Base-by-base conservation (phyloP, 345 rosid genomes). In the Brassica nigra region DNA sequence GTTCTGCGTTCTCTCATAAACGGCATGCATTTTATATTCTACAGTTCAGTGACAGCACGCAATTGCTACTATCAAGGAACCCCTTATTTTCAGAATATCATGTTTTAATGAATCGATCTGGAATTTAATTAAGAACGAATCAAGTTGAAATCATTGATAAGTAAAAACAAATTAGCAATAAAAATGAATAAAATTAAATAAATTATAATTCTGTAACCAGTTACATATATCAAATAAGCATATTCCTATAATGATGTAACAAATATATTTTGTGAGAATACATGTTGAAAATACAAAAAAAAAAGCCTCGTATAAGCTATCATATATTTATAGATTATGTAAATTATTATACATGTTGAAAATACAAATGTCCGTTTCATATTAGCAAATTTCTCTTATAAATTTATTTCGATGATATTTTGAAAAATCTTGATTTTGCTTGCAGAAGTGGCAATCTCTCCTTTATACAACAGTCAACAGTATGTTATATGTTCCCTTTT, bases 31-130 rank as follows among this genome's bases (percentile, higher is more conserved):
- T 71, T 1, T 55, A 0, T 69, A 1, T 23, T 54, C 47, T 6
- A 58, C 10, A 29, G 4, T 62, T 29, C 2, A 59, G 4, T 0
- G 59, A 39, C 68, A 42, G 76, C 68, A 58, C 67, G 31, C 47
- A 55, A 18, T 62, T 71, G 33, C 74, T 63, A 31, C 74, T 63
- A 31, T 33, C 23, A 30, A 52, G 57, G 57, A n/a, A 49, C 47
- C 47, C 37, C 5, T 31, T 23, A 23, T 23, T 23, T 23, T 23
- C 27, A 23, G 27, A 23, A 23, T 23, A 23, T 23, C 27, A 23
- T 23, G 27, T 23, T 23, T 23, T 23, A 23, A 23, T 23, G 27
- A 23, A 23, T 23, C 27, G 27, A 23, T 23, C 27, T 23, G 27
- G 27, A 23, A 23, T 23, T 23, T 23, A 23, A 23, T 23, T 33